Evolutionary conservation across 768 basidiomycete species (phyloP), one percentile per base, ranked within the genome.

Genomic region (Termitomyces sp.): DNA sequence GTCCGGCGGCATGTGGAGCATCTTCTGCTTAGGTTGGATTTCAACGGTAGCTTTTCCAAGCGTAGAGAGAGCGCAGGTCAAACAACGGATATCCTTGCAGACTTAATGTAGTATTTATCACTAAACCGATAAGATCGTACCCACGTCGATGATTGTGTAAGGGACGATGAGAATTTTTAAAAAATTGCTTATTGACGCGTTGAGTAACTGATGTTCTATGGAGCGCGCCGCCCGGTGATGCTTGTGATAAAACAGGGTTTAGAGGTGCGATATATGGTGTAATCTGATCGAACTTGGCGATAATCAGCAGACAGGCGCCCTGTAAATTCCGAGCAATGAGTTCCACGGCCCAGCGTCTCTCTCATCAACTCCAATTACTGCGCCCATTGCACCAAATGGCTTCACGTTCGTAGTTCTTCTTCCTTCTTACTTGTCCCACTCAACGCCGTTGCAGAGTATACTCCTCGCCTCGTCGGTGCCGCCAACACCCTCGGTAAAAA

Each of bases 401-500:
- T 33, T 76, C 79, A 65, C 79, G 86, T 62, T 49, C 64, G 59
- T 58, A 54, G 52, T 57, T 61, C 37, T 64, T 60, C 63, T 47
- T 46, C 47, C 53, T 13, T 50, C 58, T 24, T 64, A 2, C 9
- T 27, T 30, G 33, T 52, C 4, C 7, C 0, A 54, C 60, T 65
- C 46, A 60, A 58, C 63, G 55, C 51, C 13, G 48, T 31, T 57
- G 16, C 70, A 91, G 90, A 81, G 64, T 89, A 86, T 78, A 78
- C 83, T 30, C 75, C 89, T 54, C 89, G 93, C 71, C 80, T 88
- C 78, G 81, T 95, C 72, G 91, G 89, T 46, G 89, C 95, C 55
- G 79, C 93, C 68, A 91, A 98, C 82, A 98, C 96, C 58, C 86
- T 98, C 66, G 96, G 96, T 97, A 66, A 63, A 70, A 36, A 12